These are phyloP conservation scores for Kernera saxatilis DNA, from an alignment of 345 rosid species.

Conservation along the genomic window DNA sequence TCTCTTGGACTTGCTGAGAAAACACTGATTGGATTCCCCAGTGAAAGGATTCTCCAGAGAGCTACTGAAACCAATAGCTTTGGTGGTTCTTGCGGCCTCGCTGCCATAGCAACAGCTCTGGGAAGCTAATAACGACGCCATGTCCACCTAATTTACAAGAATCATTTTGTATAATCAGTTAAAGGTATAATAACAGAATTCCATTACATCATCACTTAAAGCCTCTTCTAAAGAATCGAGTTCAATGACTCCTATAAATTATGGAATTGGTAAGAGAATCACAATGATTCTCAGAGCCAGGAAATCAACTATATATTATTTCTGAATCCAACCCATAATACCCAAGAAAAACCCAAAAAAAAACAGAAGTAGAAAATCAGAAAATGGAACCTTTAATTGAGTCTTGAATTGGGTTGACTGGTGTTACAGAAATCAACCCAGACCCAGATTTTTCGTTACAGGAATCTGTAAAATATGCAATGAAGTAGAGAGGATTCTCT, in stretches of 20 bases:
- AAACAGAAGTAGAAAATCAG: background rate
- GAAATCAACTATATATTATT: background rate
- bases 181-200: background rate
- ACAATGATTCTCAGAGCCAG: background rate
- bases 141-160: conserved; percentile 24
- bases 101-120: conserved; percentile 60
- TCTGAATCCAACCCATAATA: background rate
- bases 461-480: background rate
- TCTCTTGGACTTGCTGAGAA: conserved; percentile 20
- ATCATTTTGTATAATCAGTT: background rate
- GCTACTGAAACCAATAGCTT: conserved; percentile 49
- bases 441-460: conserved; percentile 1
- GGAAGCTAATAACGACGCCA: conserved; percentile 81
- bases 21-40: conserved; percentile 14
- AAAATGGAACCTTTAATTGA: conserved; percentile 20
- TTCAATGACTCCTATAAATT: background rate
- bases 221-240: background rate
- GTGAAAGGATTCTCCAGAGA: conserved; percentile 38
- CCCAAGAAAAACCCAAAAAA: background rate
- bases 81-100: conserved; percentile 36
- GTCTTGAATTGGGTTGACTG: conserved; percentile 19
- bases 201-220: background rate
- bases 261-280: background rate
- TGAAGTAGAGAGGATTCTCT: background rate
- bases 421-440: conserved; percentile 15